Base-by-base conservation (phyloP, 2,329 filamentous ascomycete genomes). In the Neonectria ditissima region DNA sequence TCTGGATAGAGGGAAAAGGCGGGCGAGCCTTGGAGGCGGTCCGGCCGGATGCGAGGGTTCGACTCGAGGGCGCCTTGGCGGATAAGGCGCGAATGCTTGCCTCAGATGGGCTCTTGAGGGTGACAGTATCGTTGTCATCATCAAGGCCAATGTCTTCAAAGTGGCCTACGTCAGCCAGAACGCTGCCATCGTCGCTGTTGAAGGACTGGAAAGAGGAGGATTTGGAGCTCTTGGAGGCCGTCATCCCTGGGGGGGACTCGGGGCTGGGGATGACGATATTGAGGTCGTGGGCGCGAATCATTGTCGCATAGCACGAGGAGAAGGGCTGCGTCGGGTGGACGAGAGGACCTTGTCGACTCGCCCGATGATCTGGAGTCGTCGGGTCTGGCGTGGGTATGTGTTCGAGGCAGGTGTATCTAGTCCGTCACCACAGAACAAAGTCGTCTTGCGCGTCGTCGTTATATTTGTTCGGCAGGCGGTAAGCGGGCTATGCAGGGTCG, bases 91-190 rank as follows among this genome's bases (percentile, higher is more conserved):
- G 66, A 56, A 82, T 73, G 65, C 83, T 80, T 55, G 81, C 75
- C 34, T 82, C 78, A 39, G 80, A 83, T 9, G 80, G 81, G 39
- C 81, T 76, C 65, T 83, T 85, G 67, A 87, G 86, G 37, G 86
- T 86, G 77, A 78, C 60, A 69, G 72, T 61, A 73, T 77, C 83
- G 66, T 94, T 60, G 73, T 78, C 83, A 65, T 94, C 90, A 71
- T 94, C 91, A 30, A 98, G 87, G 13, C 92, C 93, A 76, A 97
- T 97, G 69, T 97, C 95, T 77, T 98, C 95, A 73, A 97, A 97
- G 77, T 97, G 90, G 67, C 89, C 89, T 62, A 91, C 87, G 75
- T 97, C 92, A 55, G 89, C 85, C 48, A 92, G 82, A 54, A 89
- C 85, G 69, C 85, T 87, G 74, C 90, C 89, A 71, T 92, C 92